Evolutionary conservation across 148 eudicot genomes (phyloP), one percentile per base, ranked within the genome.

Genomic region (Persicaria tinctoria): DNA sequence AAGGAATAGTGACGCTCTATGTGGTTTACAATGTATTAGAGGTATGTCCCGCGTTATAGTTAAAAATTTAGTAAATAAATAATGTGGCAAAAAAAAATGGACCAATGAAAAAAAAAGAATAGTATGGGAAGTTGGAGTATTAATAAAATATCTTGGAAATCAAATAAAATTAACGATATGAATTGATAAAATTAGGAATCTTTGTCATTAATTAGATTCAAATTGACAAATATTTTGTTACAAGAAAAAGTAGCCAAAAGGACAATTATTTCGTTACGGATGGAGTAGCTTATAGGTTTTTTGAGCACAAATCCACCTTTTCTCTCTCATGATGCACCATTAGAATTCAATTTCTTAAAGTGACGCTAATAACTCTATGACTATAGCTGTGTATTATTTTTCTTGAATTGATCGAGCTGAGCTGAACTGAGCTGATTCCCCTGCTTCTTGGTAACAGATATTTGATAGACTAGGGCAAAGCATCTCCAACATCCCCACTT

Each of bases 21-120:
- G 98, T 94, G 74, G 93, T 95, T 76, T 95, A 95, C 89, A 95
- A 95, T 83, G 97, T 95, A 75, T 81, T 95, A 80, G 98, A 95
- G 97, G 98, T 92, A 79, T 76, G 83, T 77, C 51, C 2, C 73
- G n/a, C 38, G 46, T 70, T 47, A 70, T 11, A 32, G n/a, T n/a
- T n/a, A n/a, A n/a, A n/a, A n/a, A n/a, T n/a, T n/a, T n/a, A n/a
- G n/a, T n/a, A n/a, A n/a, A n/a, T n/a, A n/a, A n/a, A n/a, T n/a
- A n/a, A n/a, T n/a, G 0, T 64, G 46, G 17, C 5, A 32, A 66
- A 32, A 41, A 64, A 41, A 32, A 38, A 32, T 38, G 46, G 3
- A 23, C 2, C 9, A 60, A n/a, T n/a, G n/a, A n/a, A n/a, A n/a
- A n/a, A n/a, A n/a, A n/a, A n/a, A n/a, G n/a, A n/a, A n/a, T n/a